Conservation (phyloP, 179 eudicot species). For the Gypsophila paniculata region DNA sequence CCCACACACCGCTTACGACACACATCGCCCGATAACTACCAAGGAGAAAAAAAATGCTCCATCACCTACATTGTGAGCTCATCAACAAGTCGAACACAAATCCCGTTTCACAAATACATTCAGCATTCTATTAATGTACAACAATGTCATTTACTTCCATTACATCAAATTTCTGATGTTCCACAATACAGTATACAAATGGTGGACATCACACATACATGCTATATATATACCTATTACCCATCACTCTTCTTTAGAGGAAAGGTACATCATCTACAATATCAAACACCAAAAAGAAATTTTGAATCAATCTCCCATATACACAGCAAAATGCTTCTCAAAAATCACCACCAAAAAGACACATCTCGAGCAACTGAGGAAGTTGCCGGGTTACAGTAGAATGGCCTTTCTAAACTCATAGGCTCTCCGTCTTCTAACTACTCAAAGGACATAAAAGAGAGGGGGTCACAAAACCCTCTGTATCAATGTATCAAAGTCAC, state of each 20-base stretch:
- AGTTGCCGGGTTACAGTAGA: constrained; percentile 22
- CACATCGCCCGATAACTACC: too few relatives aligned
- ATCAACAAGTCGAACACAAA: background rate
- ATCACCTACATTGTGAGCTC: too few relatives aligned
- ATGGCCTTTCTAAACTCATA: constrained; percentile 13
- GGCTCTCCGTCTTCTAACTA: constrained; percentile 17
- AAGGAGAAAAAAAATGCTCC: too few relatives aligned
- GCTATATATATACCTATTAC: constrained; percentile 19
- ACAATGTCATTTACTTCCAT: constrained; percentile 9
- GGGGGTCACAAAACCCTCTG: constrained; percentile 7
- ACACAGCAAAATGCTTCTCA: constrained; percentile 18
- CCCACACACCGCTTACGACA: too few relatives aligned
- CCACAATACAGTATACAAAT: constrained; percentile 21
- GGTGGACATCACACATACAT: background rate
- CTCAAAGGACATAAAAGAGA: background rate
- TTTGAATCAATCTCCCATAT: constrained; percentile 17
- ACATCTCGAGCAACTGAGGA: constrained; percentile 25
- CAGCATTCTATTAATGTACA: constrained; percentile 2
- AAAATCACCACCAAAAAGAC: constrained; percentile 25
- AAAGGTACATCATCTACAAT: constrained; percentile 15
- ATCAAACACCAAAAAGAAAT: background rate
- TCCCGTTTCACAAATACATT: background rate
- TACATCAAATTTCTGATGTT: constrained; percentile 10
- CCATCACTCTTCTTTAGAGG: constrained; percentile 26
- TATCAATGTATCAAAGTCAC: constrained; percentile 25